phyloP scores from a whole-genome alignment of 345 rosid species.

The Brassica napus region DNA sequence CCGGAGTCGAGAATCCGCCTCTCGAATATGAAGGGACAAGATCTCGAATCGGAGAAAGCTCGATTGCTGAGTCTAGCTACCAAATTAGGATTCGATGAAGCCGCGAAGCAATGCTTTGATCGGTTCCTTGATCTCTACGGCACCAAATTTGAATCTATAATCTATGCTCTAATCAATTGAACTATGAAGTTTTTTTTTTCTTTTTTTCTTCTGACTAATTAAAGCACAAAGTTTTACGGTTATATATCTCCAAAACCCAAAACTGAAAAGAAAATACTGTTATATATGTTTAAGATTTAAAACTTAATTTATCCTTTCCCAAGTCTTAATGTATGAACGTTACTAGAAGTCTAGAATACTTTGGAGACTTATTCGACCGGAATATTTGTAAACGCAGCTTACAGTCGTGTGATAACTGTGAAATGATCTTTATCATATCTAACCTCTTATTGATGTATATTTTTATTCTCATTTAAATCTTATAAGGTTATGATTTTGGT shows the following conservation, averaged over 20 bases:
- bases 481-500: not conserved
- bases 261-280: not conserved
- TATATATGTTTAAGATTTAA: not conserved
- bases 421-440: not conserved
- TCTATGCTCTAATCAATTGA: not conserved
- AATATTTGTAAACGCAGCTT: not conserved
- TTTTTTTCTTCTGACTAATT: too few species aligned
- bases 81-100: constrained; percentile 65
- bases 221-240: not conserved
- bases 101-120: constrained; percentile 59
- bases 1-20: not conserved
- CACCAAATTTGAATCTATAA: constrained; percentile 24
- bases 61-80: constrained; percentile 68
- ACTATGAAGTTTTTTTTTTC: too few species aligned
- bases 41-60: constrained; percentile 63
- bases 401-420: not conserved
- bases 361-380: not conserved
- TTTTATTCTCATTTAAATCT: not conserved
- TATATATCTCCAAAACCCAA: not conserved
- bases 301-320: not conserved
- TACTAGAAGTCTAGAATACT: not conserved
- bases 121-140: constrained; percentile 76
- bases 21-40: constrained; percentile 41
- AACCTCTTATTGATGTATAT: too few species aligned
- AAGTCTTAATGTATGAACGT: not conserved